Base-by-base conservation (phyloP, 805 yeast genomes). In the Maudiozyma pseudohumilis region DNA sequence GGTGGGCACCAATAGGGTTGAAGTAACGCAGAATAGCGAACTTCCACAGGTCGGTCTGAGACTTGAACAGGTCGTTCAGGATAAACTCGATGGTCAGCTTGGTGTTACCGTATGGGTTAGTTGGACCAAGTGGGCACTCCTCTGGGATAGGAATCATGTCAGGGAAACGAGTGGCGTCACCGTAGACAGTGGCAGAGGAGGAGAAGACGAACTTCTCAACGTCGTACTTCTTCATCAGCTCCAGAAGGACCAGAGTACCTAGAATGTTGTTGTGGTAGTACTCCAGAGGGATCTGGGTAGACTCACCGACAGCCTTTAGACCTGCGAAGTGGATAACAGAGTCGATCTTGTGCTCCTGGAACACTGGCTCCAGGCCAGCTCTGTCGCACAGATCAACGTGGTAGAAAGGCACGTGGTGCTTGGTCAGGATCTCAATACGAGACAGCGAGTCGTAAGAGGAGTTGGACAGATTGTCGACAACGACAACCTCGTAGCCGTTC, bases 1-100 rank as follows among this genome's bases (percentile, higher is more conserved):
- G 83, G 54, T 83, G 94, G 13, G 92, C 89, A 27, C 94, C 94
- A 46, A 81, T 80, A 25, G 94, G 92, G 53, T 83, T 82, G 65
- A 81, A 83, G 60, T 82, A 84, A 40, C 92, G 70, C 50, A 84
- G 63, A 35, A 81, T 67, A 4, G 87, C 89, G 28, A 68, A 59
- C 29, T 63, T 63, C 76, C 76, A 72, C 2, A 30, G 19, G 7
- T 45, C 40, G 17, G 40, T 42, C 20, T 70, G 69, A 31, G 75
- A 66, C 4, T 59, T 48, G 47, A 72, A 63, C 19, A 74, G 58
- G 53, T 78, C 87, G 24, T 68, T 60, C 42, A 77, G 60, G 38
- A 80, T 70, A 38, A 70, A 65, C 60, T 83, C 94, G 42, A 78
- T 77, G 45, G 74, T 61, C 36, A 65, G 60, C 63, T 83, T 83